A percentile compares a stretch with the other conserved stretches of the same genome.
Conservation (phyloP, 1,139 yeast species). For the Candida sojae region DNA sequence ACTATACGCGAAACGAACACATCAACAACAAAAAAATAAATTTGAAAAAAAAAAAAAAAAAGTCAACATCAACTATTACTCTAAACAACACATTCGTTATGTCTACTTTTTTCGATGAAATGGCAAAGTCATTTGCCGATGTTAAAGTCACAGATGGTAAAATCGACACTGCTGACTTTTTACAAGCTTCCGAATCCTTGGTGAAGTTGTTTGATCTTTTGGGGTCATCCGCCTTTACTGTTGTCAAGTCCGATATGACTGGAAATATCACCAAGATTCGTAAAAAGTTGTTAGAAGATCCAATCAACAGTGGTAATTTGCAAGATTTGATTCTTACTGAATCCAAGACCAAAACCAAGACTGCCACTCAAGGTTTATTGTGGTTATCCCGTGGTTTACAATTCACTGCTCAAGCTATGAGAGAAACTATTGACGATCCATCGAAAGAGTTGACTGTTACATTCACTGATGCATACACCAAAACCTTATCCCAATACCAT, state of each 20-base stretch:
- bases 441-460: slow-evolving; percentile 68
- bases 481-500: slow-evolving; percentile 81
- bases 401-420: slow-evolving; percentile 86
- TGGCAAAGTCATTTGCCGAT: slow-evolving; percentile 72
- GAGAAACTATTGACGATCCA: slow-evolving; percentile 69
- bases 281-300: slow-evolving; percentile 63
- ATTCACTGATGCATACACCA: slow-evolving; percentile 79
- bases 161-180: slow-evolving; percentile 71
- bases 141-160: slow-evolving; percentile 67
- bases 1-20: slow-evolving; percentile 12
- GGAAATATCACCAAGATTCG: slow-evolving; percentile 83
- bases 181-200: slow-evolving; percentile 82
- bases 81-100: slow-evolving; percentile 23
- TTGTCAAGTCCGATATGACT: slow-evolving; percentile 85
- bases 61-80: not conserved
- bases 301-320: slow-evolving; percentile 62
- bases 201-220: slow-evolving; percentile 81
- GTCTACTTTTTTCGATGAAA: slow-evolving; percentile 79
- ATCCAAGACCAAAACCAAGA: slow-evolving; percentile 63
- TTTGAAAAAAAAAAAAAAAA: slow-evolving; percentile 2
- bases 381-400: slow-evolving; percentile 88
- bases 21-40: not conserved
- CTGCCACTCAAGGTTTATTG: slow-evolving; percentile 88
- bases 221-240: slow-evolving; percentile 82
- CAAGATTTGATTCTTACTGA: slow-evolving; percentile 78